Evolutionary conservation across 2,329 filamentous ascomycete genomes (phyloP), one percentile per base, ranked within the genome.

Genomic region (Colletotrichum euphorbiae): DNA sequence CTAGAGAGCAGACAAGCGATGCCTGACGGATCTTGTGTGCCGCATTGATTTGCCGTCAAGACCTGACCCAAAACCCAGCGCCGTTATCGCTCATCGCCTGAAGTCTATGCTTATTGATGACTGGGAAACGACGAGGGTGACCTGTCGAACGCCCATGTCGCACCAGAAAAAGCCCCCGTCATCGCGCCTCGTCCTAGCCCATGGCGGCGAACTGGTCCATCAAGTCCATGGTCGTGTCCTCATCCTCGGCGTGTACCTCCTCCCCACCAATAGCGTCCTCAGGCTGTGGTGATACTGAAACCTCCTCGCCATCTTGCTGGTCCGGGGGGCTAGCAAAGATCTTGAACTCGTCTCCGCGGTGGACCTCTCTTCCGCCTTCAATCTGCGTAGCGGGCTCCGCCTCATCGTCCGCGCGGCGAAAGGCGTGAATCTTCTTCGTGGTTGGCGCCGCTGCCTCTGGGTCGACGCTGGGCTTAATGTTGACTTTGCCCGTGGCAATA

Each of bases 401-500:
- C 36, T 36, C 42, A 11, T 42, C 28, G 45, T 59, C 50, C n/a
- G 13, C 55, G n/a, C 36, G 57, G 24, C 48, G 42, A 46, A 67
- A 42, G 42, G 42, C 54, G 28, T 57, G 28, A 2, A 50, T 17
- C 43, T 50, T 69, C 50, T 45, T 67, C 38, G 62, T 28, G 11
- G 45, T 12, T 12, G 48, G 56, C 7, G 54, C 8, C 46, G 46
- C 15, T 43, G 40, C 62, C 24, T 61, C 56, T n/a, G 56, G 67
- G 43, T 67, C 36, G 33, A 69, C n/a, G 19, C 55, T 51, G 8
- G 67, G 38, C 13, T 43, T 56, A 38, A 28, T 45, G 59, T 46
- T 70, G 51, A 59, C 62, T 13, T 69, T 43, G 13, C 68, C 62
- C 1, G 67, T 87, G 1, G 91, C 92, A 72, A 97, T 89, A 54